These are phyloP conservation scores for Verticillium longisporum DNA, from an alignment of 2,329 filamentous ascomycete species.

Conservation along the genomic window DNA sequence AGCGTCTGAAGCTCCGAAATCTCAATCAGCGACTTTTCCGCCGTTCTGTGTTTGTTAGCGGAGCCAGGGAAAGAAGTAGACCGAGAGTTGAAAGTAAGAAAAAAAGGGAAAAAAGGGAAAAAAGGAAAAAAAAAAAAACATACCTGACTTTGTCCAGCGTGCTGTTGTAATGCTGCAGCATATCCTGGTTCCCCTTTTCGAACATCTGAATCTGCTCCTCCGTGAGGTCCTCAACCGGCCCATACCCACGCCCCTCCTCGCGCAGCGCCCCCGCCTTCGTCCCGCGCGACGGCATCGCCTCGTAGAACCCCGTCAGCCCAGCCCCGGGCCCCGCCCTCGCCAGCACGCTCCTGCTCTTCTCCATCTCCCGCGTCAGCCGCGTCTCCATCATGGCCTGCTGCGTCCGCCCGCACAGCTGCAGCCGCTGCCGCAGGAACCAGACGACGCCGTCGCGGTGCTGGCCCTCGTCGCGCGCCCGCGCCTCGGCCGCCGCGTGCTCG, in stretches of 20 bases:
- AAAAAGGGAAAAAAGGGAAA: too few relatives aligned
- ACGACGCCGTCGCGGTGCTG: constrained; percentile 76
- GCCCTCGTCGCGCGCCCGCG: constrained; percentile 56
- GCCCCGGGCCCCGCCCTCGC: constrained; percentile 53
- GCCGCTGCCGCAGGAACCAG: constrained; percentile 68
- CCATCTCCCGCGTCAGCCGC: constrained; percentile 73
- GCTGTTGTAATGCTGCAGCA: constrained; percentile 90
- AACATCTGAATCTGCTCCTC: constrained; percentile 89
- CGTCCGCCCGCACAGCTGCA: constrained; percentile 69
- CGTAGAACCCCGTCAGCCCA: constrained; percentile 13
- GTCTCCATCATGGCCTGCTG: constrained; percentile 94
- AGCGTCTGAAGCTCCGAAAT: constrained; percentile 89
- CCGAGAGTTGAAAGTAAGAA: too few relatives aligned
- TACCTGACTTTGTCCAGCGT: constrained; percentile 92
- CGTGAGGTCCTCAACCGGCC: constrained; percentile 50
- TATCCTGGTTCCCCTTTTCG: constrained; percentile 84
- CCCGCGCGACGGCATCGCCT: constrained; percentile 5
- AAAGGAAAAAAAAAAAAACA: constrained; percentile 23
- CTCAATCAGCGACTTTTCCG: constrained; percentile 84
- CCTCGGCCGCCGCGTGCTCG: constrained; percentile 70
- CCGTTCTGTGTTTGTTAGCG: constrained; percentile 52
- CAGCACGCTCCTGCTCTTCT: constrained; percentile 81
- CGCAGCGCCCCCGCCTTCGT: constrained; percentile 14
- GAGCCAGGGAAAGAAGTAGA: too few relatives aligned
- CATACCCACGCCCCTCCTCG: constrained; percentile 15